Conservation (phyloP, 345 rosid genomes). For the Salix viminalis region DNA sequence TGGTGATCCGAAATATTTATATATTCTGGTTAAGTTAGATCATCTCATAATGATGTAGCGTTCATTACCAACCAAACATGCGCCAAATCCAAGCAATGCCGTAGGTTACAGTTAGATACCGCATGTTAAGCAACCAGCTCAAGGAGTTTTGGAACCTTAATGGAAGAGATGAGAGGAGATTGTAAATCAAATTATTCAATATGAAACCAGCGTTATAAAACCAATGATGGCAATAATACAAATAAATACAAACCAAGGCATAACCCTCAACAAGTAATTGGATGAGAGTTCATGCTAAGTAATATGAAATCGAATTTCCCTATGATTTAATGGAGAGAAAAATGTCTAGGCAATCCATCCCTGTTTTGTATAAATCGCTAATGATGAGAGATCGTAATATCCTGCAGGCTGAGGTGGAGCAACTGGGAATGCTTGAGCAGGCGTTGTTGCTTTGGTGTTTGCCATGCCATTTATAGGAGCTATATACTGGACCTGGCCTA, state of each 20-base stretch:
- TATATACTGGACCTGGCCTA: constrained; percentile 6
- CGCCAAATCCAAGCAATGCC: neutral
- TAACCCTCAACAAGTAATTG: neutral
- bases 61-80: neutral
- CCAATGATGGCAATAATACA: neutral
- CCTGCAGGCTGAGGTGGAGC: constrained; percentile 34
- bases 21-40: no score
- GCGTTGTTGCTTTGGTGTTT: constrained; percentile 13
- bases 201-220: constrained; percentile 7
- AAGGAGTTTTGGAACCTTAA: neutral
- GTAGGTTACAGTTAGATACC: neutral
- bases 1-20: no score
- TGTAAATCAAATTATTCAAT: neutral
- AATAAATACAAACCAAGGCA: constrained; percentile 10
- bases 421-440: constrained; percentile 16
- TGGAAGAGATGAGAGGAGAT: neutral
- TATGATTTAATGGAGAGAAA: neutral
- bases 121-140: neutral
- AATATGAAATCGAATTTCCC: neutral
- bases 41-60: neutral
- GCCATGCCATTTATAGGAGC: constrained; percentile 27
- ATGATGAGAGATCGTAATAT: constrained; percentile 44
- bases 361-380: constrained; percentile 38
- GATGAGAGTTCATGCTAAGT: neutral
- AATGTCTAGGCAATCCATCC: neutral